phyloP scores from a whole-genome alignment of 306 rosid species.

The Urtica urens region DNA sequence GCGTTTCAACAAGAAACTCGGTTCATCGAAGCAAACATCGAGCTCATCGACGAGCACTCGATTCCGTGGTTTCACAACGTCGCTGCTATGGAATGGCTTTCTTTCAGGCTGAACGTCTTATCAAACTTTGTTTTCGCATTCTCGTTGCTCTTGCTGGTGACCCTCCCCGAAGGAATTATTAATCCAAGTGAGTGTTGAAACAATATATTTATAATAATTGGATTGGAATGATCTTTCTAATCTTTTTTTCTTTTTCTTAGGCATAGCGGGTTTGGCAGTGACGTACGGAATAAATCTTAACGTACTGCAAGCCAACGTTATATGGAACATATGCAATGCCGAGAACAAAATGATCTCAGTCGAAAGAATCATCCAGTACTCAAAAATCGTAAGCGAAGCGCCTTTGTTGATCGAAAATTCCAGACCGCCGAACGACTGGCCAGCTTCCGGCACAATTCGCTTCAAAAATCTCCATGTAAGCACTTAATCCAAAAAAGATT shows the following conservation, averaged over 20 bases:
- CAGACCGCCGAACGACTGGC: conserved; percentile 82
- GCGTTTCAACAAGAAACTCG: conserved; percentile 81
- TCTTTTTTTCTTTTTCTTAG: conserved; percentile 16
- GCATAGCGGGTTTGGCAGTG: conserved; percentile 93
- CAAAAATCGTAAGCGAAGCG: conserved; percentile 68
- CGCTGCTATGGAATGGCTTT: conserved; percentile 97
- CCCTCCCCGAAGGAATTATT: conserved; percentile 82
- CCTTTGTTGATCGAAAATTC: conserved; percentile 56
- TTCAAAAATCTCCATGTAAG: conserved; percentile 64
- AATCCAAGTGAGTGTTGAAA: conserved; percentile 67
- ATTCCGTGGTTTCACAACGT: conserved; percentile 92
- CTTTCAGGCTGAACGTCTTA: conserved; percentile 72
- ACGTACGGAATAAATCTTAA: conserved; percentile 91
- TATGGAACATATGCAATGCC: conserved; percentile 94
- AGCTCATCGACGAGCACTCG: conserved; percentile 60
- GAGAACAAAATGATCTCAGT: conserved; percentile 95
- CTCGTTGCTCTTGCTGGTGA: conserved; percentile 67
- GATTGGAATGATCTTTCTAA: not conserved
- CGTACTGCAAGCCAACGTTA: conserved; percentile 72
- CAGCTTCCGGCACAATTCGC: conserved; percentile 67
- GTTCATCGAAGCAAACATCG: conserved; percentile 49
- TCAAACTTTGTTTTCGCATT: conserved; percentile 91
- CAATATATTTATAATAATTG: not conserved
- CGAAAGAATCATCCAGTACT: conserved; percentile 84
- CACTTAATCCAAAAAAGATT: not conserved